Percentiles rank a stretch among this genome's conserved stretches.
phyloP scores from a whole-genome alignment of 495 filamentous ascomycete species.

The Neurospora sp. region DNA sequence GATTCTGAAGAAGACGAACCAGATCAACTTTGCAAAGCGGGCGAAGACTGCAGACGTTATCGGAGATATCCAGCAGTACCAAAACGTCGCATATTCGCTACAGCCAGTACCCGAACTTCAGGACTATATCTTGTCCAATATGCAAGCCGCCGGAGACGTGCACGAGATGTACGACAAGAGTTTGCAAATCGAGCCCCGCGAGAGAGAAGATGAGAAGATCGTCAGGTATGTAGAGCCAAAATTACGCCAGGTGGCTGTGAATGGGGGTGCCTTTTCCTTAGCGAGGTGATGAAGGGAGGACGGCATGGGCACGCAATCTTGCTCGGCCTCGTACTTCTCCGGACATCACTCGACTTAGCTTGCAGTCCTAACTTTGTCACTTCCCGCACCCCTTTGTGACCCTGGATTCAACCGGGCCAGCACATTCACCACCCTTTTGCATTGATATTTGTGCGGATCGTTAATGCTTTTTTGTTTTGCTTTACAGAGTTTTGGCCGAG shows the following conservation, averaged over 20 bases:
- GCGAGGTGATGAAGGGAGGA: not conserved
- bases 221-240: constrained; percentile 39
- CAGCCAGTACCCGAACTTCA: constrained; percentile 85
- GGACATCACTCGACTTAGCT: not conserved
- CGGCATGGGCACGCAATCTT: not conserved
- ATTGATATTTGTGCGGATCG: not conserved
- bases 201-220: constrained; percentile 84
- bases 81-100: constrained; percentile 88
- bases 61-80: constrained; percentile 95
- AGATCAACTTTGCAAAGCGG: constrained; percentile 98
- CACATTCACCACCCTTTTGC: not conserved
- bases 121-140: constrained; percentile 92
- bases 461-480: constrained; percentile 2
- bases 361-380: not conserved
- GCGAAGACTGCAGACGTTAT: constrained; percentile 97
- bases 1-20: constrained; percentile 82
- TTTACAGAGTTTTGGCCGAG: constrained; percentile 35
- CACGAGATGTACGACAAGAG: constrained; percentile 99
- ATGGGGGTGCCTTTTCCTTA: not conserved
- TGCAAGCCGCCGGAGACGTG: constrained; percentile 87
- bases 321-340: not conserved
- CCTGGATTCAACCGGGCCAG: not conserved
- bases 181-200: constrained; percentile 82
- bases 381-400: not conserved
- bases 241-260: not conserved